These are phyloP conservation scores for Boletellus ananiceps DNA, from an alignment of 768 basidiomycete species.

Conservation along the genomic window DNA sequence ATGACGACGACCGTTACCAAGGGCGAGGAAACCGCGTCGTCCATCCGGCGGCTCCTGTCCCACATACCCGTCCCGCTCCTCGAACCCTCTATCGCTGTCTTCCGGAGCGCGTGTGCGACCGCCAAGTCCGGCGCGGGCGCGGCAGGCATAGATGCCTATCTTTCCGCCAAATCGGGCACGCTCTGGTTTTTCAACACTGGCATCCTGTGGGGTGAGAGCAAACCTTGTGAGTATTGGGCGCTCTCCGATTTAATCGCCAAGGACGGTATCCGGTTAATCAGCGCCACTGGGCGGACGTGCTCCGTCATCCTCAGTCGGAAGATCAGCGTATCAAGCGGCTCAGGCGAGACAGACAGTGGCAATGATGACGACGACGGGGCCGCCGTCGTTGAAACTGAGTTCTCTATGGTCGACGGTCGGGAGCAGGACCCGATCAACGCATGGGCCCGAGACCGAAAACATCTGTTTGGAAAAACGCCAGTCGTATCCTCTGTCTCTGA, in stretches of 20 bases:
- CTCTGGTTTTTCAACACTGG: constrained; percentile 69
- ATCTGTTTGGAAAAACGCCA: constrained; percentile 46
- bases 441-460: constrained; percentile 59
- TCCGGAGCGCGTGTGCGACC: constrained; percentile 49
- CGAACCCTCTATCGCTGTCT: constrained; percentile 47
- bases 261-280: constrained; percentile 51
- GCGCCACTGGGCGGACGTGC: constrained; percentile 64
- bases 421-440: constrained; percentile 61
- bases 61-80: constrained; percentile 41
- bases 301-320: constrained; percentile 51
- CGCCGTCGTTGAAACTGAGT: constrained; percentile 56
- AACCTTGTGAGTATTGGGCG: constrained; percentile 75
- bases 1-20: constrained; percentile 39
- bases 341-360: constrained; percentile 29
- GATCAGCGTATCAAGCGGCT: background rate
- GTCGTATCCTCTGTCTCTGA: background rate
- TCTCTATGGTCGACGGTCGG: constrained; percentile 66
- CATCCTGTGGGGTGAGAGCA: constrained; percentile 70
- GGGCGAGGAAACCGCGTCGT: constrained; percentile 48
- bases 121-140: constrained; percentile 38
- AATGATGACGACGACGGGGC: constrained; percentile 30
- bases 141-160: constrained; percentile 65
- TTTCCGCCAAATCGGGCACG: constrained; percentile 65
- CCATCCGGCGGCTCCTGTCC: constrained; percentile 49
- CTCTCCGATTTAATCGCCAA: constrained; percentile 51